These are phyloP conservation scores for Antrodiella citrinella DNA, from an alignment of 768 basidiomycete species.

Conservation along the genomic window DNA sequence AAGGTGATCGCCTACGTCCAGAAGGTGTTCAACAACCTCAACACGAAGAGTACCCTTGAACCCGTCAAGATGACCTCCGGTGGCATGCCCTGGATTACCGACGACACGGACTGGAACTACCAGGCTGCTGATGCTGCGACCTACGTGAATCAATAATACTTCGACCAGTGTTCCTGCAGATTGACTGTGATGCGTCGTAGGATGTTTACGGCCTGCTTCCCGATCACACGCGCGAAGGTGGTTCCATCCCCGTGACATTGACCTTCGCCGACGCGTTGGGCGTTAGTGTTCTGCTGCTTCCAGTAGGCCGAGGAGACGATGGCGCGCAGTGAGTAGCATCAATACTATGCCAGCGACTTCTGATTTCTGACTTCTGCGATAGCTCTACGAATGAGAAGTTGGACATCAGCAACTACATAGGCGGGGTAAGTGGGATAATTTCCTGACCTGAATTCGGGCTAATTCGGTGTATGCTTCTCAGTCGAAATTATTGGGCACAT, in stretches of 20 bases:
- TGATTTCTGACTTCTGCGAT: not conserved
- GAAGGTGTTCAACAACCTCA: not conserved
- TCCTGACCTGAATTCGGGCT: not conserved
- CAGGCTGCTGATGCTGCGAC: not conserved
- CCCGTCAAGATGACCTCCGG: not conserved
- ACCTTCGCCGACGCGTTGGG: not conserved
- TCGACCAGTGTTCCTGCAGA: not conserved
- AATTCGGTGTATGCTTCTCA: not conserved
- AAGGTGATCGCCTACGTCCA: constrained; percentile 39
- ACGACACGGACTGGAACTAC: not conserved
- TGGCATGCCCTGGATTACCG: not conserved
- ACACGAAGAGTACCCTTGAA: not conserved
- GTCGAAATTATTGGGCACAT: not conserved
- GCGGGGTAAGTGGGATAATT: not conserved
- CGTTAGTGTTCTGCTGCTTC: not conserved
- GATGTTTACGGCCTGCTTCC: not conserved
- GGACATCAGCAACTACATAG: not conserved
- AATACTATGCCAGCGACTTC: not conserved
- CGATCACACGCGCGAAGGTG: not conserved
- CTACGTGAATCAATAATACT: not conserved
- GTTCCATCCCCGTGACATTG: not conserved
- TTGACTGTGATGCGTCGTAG: not conserved
- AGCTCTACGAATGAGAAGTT: constrained; percentile 1
- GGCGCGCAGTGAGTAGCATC: not conserved
- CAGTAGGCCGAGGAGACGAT: not conserved